Evolutionary conservation across 176 grass and related monocot species (phyloP).

Genomic region (Musa acuminata): DNA sequence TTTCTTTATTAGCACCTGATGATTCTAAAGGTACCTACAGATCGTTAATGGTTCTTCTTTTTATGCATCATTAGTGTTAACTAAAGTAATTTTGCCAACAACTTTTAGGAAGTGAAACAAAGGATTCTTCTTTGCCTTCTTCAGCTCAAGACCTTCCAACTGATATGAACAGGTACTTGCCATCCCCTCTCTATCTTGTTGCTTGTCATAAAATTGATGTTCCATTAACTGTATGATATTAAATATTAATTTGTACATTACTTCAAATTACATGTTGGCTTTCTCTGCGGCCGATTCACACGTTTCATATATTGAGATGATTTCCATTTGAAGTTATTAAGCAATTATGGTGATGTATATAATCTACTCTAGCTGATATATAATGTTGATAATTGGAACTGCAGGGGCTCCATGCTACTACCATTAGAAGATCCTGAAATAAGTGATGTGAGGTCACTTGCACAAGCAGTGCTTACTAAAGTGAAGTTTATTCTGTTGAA

Average conservation of each 20-base stretch:
- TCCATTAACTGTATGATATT: not conserved
- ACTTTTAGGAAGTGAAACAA: conserved; percentile 40
- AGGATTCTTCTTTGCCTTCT: conserved; percentile 31
- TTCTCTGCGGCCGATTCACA: no score
- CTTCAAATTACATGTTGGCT: not conserved
- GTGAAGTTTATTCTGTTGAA: conserved; percentile 55
- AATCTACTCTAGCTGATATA: not conserved
- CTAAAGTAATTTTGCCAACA: conserved; percentile 27
- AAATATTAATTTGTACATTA: conserved; percentile 13
- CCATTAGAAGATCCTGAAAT: conserved; percentile 45
- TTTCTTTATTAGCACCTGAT: conserved; percentile 85
- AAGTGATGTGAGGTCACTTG: conserved; percentile 43
- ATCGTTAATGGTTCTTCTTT: conserved; percentile 10
- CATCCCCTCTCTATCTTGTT: conserved; percentile 18
- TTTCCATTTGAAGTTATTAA: no score
- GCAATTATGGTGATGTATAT: not conserved
- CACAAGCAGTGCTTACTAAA: conserved; percentile 48
- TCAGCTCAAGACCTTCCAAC: conserved; percentile 27
- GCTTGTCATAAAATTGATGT: conserved; percentile 15
- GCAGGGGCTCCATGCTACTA: conserved; percentile 50
- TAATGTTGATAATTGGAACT: not conserved
- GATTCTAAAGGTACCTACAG: conserved; percentile 70
- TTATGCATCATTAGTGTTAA: conserved; percentile 17
- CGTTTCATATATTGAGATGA: no score
- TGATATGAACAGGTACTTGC: conserved; percentile 59